Evolutionary conservation across 768 basidiomycete species (phyloP), one percentile per base, ranked within the genome.

Genomic region (Leccinum incarnatum): DNA sequence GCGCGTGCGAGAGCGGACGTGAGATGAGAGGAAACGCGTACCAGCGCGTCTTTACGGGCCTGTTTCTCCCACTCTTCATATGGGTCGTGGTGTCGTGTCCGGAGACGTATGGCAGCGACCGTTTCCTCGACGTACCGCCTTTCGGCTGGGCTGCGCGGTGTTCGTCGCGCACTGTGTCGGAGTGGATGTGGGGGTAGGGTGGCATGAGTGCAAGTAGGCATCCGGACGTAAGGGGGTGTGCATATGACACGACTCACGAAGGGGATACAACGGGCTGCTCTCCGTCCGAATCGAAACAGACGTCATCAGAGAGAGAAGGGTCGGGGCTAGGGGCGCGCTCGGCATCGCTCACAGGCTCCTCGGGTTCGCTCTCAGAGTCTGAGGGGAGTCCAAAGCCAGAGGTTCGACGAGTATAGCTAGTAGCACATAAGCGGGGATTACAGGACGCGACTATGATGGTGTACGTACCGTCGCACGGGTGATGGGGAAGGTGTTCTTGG

Each of bases 371-470:
- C 25, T 76, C 71, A 9, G 82, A 84, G 57, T 83, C 82, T 5
- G 81, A 79, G 30, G 78, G 78, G 5, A 84, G 68, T 15, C 83
- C 83, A 64, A 83, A 87, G 6, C 82, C 81, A 14, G 82, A 84
- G 4, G 76, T 72, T 36, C 76, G 71, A n/a, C 80, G 72, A 12
- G 47, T 25, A 3, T 40, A 49, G 45, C 70, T 68, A 34, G 29
- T 19, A 17, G 4, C 2, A 5, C n/a, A 12, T 63, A 34, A 54
- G 55, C 8, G 15, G 36, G 17, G 7, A 1, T 8, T 0, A 0
- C 14, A 57, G 57, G 58, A 67, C 63, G 32, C 65, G 69, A 8
- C 1, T 46, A 29, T 29, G 23, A 21, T 21, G 27, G 11, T 32
- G 5, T 14, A 32, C 57, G 45, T 52, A 80, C 78, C 74, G 73